Conservation (phyloP, 495 filamentous ascomycete genomes). For the Hypoxylon perforatum region DNA sequence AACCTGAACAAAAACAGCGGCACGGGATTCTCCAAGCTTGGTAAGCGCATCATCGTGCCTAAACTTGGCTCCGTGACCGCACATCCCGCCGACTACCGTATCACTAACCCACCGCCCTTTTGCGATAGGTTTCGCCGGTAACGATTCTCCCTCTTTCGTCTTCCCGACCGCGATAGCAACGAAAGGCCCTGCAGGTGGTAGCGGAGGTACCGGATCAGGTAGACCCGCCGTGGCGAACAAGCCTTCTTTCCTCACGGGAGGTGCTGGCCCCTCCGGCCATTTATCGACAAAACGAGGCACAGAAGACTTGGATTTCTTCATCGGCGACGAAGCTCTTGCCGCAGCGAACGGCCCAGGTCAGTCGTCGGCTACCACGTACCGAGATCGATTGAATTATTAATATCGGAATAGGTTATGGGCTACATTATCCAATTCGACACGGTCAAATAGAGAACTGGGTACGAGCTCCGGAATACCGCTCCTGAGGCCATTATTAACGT, state of each 20-base stretch:
- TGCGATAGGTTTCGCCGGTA: constrained; percentile 90
- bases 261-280: constrained; percentile 82
- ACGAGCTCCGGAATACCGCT: constrained; percentile 24
- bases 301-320: constrained; percentile 98
- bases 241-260: constrained; percentile 92
- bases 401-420: constrained; percentile 75
- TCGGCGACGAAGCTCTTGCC: constrained; percentile 93
- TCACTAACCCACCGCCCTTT: constrained; percentile 41
- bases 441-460: constrained; percentile 99
- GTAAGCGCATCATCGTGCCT: constrained; percentile 59
- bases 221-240: constrained; percentile 92
- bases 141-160: constrained; percentile 98
- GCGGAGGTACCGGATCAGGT: constrained; percentile 81
- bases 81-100: constrained; percentile 6
- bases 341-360: constrained; percentile 84
- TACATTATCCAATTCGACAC: constrained; percentile 97
- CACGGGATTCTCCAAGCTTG: constrained; percentile 98
- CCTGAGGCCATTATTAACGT: constrained; percentile 33
- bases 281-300: constrained; percentile 93
- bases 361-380: constrained; percentile 23
- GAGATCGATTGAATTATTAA: constrained; percentile 39
- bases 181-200: constrained; percentile 77
- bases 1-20: constrained; percentile 69
- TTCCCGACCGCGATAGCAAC: constrained; percentile 99
- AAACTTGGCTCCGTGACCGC: not conserved